Percentiles rank a stretch among this genome's conserved stretches.
Conservation (phyloP, 2,329 filamentous ascomycete species). For the Curvularia verruculosa region DNA sequence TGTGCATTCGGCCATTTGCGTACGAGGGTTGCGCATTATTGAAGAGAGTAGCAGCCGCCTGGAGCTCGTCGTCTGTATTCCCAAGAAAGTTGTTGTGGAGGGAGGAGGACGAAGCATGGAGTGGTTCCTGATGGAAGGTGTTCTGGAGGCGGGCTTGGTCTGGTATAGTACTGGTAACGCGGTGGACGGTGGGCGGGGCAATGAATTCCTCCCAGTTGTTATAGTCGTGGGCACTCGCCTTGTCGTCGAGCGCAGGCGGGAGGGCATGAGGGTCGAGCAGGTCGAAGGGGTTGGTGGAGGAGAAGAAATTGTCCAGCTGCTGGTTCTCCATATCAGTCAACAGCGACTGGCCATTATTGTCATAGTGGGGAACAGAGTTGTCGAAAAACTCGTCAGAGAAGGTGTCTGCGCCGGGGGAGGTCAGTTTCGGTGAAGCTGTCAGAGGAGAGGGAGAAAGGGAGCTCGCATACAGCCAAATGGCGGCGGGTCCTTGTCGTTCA, state of each 20-base stretch:
- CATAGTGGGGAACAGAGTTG: slow-evolving; percentile 17
- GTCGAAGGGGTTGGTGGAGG: slow-evolving; percentile 38
- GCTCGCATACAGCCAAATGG: slow-evolving; percentile 44
- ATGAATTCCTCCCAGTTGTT: slow-evolving; percentile 37
- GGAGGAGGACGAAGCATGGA: slow-evolving; percentile 19
- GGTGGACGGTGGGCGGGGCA: slow-evolving; percentile 42
- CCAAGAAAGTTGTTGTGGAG: slow-evolving; percentile 24
- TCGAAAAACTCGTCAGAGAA: slow-evolving; percentile 36
- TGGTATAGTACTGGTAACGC: slow-evolving; percentile 44
- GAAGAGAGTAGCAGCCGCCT: slow-evolving; percentile 43
- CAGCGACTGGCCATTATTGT: slow-evolving; percentile 35
- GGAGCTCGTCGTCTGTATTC: slow-evolving; percentile 40
- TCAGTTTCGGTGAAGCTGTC: slow-evolving; percentile 11
- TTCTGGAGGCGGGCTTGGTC: slow-evolving; percentile 41
- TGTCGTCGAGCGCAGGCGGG: slow-evolving; percentile 24
- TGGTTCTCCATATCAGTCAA: slow-evolving; percentile 43
- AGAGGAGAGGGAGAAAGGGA: neutral
- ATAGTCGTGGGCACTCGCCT: slow-evolving; percentile 33
- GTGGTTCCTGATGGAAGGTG: slow-evolving; percentile 33
- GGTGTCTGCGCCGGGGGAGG: slow-evolving; percentile 28
- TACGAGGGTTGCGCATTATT: slow-evolving; percentile 39
- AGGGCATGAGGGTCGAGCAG: slow-evolving; percentile 24
- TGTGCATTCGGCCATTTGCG: slow-evolving; percentile 26
- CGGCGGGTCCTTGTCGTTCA: slow-evolving; percentile 43
- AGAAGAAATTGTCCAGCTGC: slow-evolving; percentile 43